Percentiles rank a stretch among this genome's conserved stretches.
phyloP scores from a whole-genome alignment of 2,329 filamentous ascomycete genomes.

The Thielaviopsis punctulata region DNA sequence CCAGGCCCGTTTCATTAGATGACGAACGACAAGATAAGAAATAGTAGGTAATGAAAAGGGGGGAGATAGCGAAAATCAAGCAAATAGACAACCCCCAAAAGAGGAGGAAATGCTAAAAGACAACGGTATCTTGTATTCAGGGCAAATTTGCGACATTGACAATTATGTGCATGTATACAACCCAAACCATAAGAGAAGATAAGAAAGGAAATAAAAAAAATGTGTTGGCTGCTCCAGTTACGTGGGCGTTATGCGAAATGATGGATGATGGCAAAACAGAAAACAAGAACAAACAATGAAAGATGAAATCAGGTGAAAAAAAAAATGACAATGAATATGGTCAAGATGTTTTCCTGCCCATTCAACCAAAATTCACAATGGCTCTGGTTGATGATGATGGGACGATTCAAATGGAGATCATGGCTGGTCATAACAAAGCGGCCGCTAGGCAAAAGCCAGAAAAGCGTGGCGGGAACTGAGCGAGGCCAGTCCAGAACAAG shows the following conservation, averaged over 20 bases:
- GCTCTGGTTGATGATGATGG: not conserved
- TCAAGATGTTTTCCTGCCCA: not conserved
- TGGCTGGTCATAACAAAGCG: constrained; percentile 1
- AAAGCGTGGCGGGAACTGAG: not conserved
- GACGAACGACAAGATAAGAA: not conserved
- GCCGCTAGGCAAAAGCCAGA: not conserved
- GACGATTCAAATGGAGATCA: not conserved
- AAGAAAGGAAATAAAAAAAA: constrained; percentile 8
- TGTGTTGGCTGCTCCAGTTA: not conserved
- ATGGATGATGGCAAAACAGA: constrained; percentile 11
- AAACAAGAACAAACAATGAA: constrained; percentile 11
- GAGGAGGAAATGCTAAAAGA: constrained; percentile 11
- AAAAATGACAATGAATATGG: not conserved
- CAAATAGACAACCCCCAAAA: not conserved
- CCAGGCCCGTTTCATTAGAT: not conserved
- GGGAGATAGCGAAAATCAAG: constrained; percentile 1
- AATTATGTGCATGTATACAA: not conserved
- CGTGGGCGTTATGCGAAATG: not conserved
- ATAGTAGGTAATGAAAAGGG: constrained; percentile 1
- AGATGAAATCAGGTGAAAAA: not conserved
- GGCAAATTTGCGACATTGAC: not conserved
- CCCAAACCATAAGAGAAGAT: not conserved
- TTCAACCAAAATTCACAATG: not conserved
- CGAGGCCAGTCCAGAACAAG: not conserved
- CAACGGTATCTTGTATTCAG: not conserved